These are phyloP conservation scores for Eustoma russellianum DNA, from an alignment of 257 asterid species.

Conservation along the genomic window DNA sequence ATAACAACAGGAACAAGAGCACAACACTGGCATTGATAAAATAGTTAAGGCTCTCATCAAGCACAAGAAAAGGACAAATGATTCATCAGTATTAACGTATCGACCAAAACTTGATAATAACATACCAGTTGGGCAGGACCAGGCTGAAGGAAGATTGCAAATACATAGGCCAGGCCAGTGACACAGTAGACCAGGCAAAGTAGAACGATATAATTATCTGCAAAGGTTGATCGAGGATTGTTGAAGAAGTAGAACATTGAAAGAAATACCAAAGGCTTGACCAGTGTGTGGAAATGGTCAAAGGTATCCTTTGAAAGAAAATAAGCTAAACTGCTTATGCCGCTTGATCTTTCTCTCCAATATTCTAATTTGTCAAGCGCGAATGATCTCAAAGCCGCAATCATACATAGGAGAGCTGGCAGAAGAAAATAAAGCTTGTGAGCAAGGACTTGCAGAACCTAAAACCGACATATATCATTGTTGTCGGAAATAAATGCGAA, in stretches of 20 bases:
- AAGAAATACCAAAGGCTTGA: slow-evolving; percentile 93
- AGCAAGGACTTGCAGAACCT: slow-evolving; percentile 9
- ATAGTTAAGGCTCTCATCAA: slow-evolving; percentile 6
- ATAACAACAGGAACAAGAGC: slow-evolving; percentile 94
- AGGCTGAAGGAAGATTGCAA: slow-evolving; percentile 69
- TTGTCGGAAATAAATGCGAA: not conserved
- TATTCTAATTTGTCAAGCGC: slow-evolving; percentile 69
- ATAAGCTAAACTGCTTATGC: slow-evolving; percentile 91
- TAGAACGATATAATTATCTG: slow-evolving; percentile 56
- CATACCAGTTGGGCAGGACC: slow-evolving; percentile 92
- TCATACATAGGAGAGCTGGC: slow-evolving; percentile 87
- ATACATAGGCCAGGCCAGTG: slow-evolving; percentile 82
- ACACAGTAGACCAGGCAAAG: slow-evolving; percentile 83
- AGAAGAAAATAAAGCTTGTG: slow-evolving; percentile 16
- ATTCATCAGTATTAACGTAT: not conserved
- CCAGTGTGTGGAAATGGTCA: slow-evolving; percentile 65
- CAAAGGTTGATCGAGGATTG: slow-evolving; percentile 82
- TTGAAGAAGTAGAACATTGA: slow-evolving; percentile 88
- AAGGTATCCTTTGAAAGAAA: slow-evolving; percentile 83
- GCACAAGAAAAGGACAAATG: not conserved
- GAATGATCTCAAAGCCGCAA: slow-evolving; percentile 87
- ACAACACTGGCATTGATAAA: slow-evolving; percentile 61
- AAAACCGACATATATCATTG: not conserved
- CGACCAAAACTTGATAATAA: not conserved
- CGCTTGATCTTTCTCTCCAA: slow-evolving; percentile 71